Conservation (phyloP, 805 yeast species). For the Komagataella populi region DNA sequence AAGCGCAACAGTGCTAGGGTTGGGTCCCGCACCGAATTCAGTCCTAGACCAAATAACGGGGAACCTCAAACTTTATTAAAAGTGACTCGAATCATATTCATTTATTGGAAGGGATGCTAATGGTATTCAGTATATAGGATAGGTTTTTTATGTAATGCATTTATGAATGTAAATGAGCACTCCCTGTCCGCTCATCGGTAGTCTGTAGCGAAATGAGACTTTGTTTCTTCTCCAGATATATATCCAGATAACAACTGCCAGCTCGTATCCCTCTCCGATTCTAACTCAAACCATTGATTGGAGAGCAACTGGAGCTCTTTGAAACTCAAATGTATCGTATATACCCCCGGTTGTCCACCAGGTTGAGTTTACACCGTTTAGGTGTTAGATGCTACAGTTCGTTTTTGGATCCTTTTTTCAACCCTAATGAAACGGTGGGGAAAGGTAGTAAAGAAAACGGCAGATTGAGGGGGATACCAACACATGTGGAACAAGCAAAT, state of each 20-base stretch:
- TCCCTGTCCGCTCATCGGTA: not conserved
- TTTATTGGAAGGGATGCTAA: not conserved
- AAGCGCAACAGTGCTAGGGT: slow-evolving; percentile 87
- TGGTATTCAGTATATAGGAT: not conserved
- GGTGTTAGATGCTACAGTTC: not conserved
- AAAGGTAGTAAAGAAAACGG: not conserved
- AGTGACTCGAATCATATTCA: not conserved
- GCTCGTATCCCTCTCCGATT: not conserved
- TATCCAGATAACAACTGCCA: not conserved
- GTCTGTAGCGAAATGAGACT: not conserved
- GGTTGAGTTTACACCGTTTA: not conserved
- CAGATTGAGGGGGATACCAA: not conserved
- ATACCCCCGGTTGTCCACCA: not conserved
- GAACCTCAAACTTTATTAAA: slow-evolving; percentile 55
- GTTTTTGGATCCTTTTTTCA: not conserved
- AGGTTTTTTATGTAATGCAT: not conserved
- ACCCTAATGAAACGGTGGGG: not conserved
- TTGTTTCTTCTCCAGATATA: not conserved
- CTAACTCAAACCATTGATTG: not conserved
- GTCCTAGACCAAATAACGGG: slow-evolving; percentile 76
- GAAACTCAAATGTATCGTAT: not conserved
- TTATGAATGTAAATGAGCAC: not conserved
- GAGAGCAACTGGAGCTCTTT: not conserved
- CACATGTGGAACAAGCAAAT: too few relatives aligned
- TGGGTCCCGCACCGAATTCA: slow-evolving; percentile 90